Base-by-base conservation (phyloP, 352 stramenopile species). In the Plasmopara muralis region DNA sequence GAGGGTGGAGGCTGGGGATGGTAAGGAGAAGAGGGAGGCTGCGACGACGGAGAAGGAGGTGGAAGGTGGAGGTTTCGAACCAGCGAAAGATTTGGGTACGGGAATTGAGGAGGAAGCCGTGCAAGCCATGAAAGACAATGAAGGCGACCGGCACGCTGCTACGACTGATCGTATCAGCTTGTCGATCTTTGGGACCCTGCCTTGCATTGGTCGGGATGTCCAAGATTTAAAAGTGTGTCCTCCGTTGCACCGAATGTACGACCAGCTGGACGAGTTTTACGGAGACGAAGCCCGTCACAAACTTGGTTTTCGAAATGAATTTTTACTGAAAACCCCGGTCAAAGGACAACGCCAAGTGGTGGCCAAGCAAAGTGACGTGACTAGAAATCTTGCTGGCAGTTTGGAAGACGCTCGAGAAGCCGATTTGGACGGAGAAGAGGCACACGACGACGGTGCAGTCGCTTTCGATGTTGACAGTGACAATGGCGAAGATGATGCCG, bases 251-350 rank as follows among this genome's bases (percentile, higher is more conserved):
- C 78, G 75, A 8, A 66, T 92, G 42, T 92, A 92, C 49, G 67
- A 87, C 4, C 77, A 92, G 43, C 57, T 91, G 12, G 76, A 89
- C 18, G 70, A 86, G 30, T 74, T 80, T 30, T 79, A 82, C 15
- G 74, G 72, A 33, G 69, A 79, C 25, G 59, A 66, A 20, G 60
- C 70, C 6, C 77, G 74, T 16, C 62, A 73, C 30, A 85, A 85
- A 47, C 60, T 86, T 5, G 66, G 77, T 15, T 68, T 83, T 9
- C 79, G 75, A 34, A 82, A 68, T 33, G 70, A 83, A 9, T 77
- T 81, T 54, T 64, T 85, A 33, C 64, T 77, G 2, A 81, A 73
- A 43, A 85, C 70, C 8, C 71, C 68, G 12, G 69, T 82, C 6
- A 82, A 82, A 55, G 64, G 63, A 43, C 52, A 51, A 53, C 64